Evolutionary conservation across 1,284 basidiomycete species (phyloP).

Genomic region (Trichosporon sp.): DNA sequence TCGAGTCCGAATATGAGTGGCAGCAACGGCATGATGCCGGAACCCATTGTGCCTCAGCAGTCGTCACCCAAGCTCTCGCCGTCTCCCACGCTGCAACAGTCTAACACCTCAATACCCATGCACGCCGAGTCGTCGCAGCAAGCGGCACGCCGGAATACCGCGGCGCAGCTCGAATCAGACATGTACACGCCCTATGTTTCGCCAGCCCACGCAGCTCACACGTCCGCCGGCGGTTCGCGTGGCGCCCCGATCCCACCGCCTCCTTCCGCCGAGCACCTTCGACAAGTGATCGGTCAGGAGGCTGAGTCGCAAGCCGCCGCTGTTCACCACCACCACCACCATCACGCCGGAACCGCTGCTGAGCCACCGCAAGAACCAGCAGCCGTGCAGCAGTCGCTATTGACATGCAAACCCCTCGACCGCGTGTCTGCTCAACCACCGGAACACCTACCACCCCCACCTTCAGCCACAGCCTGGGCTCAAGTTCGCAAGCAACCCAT

Average conservation of each 20-base stretch:
- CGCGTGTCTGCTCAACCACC: conserved; percentile 10
- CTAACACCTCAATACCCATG: conserved; percentile 2
- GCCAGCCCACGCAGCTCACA: conserved; percentile 8
- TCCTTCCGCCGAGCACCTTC: conserved; percentile 16
- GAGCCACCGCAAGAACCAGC: not conserved
- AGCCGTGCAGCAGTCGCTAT: conserved; percentile 7
- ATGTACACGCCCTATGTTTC: conserved; percentile 22
- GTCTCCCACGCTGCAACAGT: conserved; percentile 5
- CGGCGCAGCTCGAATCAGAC: conserved; percentile 7
- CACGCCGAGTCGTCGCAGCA: conserved; percentile 20
- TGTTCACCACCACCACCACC: not conserved
- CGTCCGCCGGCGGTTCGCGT: not conserved
- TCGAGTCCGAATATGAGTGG: not conserved
- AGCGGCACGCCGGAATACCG: conserved; percentile 7
- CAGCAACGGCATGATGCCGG: not conserved
- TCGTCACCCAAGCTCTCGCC: conserved; percentile 15
- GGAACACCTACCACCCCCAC: not conserved
- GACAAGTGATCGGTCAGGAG: conserved; percentile 13
- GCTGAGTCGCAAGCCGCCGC: not conserved
- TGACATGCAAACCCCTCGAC: conserved; percentile 18
- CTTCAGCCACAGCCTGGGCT: conserved; percentile 8
- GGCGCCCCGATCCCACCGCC: conserved; percentile 4
- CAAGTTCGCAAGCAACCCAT: conserved; percentile 14
- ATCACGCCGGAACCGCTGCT: not conserved
- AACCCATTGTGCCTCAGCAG: conserved; percentile 7